Evolutionary conservation across 805 yeast genomes (phyloP), one percentile per base, ranked within the genome.

Genomic region (Candida coleopterorum): DNA sequence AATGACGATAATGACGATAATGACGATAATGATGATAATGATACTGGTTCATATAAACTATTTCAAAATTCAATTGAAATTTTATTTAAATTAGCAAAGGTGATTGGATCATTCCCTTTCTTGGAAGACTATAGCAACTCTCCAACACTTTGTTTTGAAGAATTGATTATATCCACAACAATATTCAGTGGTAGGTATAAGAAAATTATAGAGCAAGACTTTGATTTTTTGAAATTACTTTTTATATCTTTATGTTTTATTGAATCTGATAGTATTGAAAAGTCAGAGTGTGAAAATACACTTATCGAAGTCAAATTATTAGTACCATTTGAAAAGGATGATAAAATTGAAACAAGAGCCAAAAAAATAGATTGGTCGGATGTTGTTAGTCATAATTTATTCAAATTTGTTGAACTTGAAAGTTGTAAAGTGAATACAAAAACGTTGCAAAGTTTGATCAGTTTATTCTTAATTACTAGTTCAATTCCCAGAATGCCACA

Each of bases 51-150:
- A n/a, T n/a, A 21, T 20, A 4, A 12, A 18, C 18, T 9, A 24
- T 23, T 30, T 9, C 16, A 23, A 9, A 12, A 20, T 8, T 27
- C 35, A 18, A 18, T 35, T 12, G 42, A 58, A 6, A 24, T 69
- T 2, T 36, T 79, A 0, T 68, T 66, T 47, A 54, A 60, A 5
- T 53, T 73, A 4, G 51, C 75, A 11, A 53, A 56, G 21, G 63
- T 65, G 4, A 37, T 81, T 20, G 68, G 77, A 1, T 58, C 60
- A 18, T 74, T 71, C 46, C 85, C 85, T 0, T 64, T 76, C 36
- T 39, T 76, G 6, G 53, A 58, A 16, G 63, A 62, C 12, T 44
- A 52, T 21, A 52, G 50, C 6, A 55, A 63, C 1, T 58, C 59
- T 3, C 56, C 61, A 3, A 71, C 70, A 10, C 71, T 77, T 43